phyloP scores from a whole-genome alignment of 768 basidiomycete species.

The Amanita fuliginea region DNA sequence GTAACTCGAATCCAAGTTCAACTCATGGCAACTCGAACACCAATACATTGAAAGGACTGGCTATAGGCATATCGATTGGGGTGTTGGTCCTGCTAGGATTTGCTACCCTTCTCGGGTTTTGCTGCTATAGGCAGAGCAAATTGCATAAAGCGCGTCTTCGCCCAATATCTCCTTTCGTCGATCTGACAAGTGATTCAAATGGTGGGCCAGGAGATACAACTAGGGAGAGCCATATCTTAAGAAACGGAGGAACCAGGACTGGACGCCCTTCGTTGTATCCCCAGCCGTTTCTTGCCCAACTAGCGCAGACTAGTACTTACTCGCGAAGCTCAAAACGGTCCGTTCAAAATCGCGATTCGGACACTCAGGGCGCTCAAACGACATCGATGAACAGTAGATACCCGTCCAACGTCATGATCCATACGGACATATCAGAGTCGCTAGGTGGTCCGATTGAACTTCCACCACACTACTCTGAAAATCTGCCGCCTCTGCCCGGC shows the following conservation, averaged over 20 bases:
- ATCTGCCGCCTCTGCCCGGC: constrained; percentile 16
- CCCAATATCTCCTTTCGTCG: background rate
- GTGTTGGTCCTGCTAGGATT: background rate
- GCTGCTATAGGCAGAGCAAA: background rate
- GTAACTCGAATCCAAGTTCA: background rate
- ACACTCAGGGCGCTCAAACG: background rate
- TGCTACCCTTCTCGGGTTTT: background rate
- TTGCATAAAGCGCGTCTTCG: background rate
- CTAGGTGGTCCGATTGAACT: constrained; percentile 14
- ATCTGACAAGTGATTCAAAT: background rate
- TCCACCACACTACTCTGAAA: constrained; percentile 22
- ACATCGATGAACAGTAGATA: background rate
- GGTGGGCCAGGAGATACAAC: background rate
- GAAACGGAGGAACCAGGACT: background rate
- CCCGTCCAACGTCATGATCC: constrained; percentile 13
- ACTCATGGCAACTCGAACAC: background rate
- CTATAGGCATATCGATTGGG: constrained; percentile 3
- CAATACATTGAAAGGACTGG: constrained; percentile 2
- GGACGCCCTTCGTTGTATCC: background rate
- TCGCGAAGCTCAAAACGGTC: constrained; percentile 2
- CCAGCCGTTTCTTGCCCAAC: background rate
- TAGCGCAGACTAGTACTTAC: background rate
- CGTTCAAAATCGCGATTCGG: constrained; percentile 1
- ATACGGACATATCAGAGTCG: constrained; percentile 18
- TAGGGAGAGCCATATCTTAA: background rate